Base-by-base conservation (phyloP, 805 yeast species). In the Wickerhamiella occidentalis region DNA sequence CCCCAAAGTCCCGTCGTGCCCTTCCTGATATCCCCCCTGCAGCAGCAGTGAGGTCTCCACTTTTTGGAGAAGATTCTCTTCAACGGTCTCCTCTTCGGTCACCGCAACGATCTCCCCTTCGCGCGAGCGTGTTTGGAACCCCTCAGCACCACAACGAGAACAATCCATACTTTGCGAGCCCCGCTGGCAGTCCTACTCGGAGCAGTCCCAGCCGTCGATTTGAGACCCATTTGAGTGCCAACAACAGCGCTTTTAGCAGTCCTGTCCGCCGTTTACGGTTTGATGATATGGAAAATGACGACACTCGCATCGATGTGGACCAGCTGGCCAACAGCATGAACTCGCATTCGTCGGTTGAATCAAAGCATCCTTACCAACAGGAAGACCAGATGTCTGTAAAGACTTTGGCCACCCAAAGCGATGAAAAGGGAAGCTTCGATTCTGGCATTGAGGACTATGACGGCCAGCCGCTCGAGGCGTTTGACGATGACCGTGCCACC, bases 261-360 rank as follows among this genome's bases (percentile, higher is more conserved):
- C 60, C 59, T 0, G 58, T 46, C 4, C 55, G 59, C 19, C 53
- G 56, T 22, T 41, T 50, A 30, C 48, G 48, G 25, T 55, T 50
- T 12, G 52, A 43, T 13, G 46, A 36, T 7, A 18, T 5, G 19
- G 43, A 45, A 15, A 22, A 30, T 8, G 48, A 45, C 13, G 42
- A 49, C 5, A 23, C 26, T 7, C 41, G 30, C 7, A 33, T 37
- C 26, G 52, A 52, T 35, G 23, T 40, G 3, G 47, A 45, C 15
- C 29, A 22, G 7, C 28, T 38, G 7, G 26, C 51, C 30, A 51
- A 28, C 48, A 52, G 41, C 50, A 46, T 18, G 35, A 40, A 36
- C 51, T 37, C 41, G 3, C 18, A 15, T 4, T 29, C 33, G 13
- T 29, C 33, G 4, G 5, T 29, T 29, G 33, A 9, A 11, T 29